phyloP scores from a whole-genome alignment of 495 filamentous ascomycete genomes.

The Xylaria acuta region DNA sequence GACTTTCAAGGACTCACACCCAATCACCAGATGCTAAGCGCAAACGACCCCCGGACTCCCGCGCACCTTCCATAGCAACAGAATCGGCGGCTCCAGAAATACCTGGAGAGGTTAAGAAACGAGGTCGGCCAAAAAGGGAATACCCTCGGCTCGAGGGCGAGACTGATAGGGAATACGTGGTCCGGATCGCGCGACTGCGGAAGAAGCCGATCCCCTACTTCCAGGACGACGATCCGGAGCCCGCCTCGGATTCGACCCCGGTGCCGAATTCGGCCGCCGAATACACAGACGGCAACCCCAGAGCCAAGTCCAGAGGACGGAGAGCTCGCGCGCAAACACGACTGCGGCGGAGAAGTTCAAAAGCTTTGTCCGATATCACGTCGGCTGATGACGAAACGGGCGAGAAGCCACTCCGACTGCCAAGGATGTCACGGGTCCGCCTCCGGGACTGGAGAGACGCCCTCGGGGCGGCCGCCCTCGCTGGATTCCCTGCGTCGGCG shows the following conservation, averaged over 20 bases:
- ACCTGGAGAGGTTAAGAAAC: conserved; percentile 21
- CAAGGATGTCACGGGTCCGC: conserved; percentile 37
- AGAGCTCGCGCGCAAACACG: conserved; percentile 1
- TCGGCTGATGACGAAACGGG: neutral
- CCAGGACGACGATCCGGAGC: conserved; percentile 21
- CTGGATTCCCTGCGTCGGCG: conserved; percentile 65
- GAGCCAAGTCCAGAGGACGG: neutral
- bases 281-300: neutral
- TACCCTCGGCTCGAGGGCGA: conserved; percentile 51
- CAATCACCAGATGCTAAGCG: neutral
- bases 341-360: neutral
- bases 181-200: conserved; percentile 47
- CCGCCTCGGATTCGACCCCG: conserved; percentile 18
- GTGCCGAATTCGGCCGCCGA: conserved; percentile 4
- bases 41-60: conserved; percentile 25
- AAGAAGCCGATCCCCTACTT: conserved; percentile 35
- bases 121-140: conserved; percentile 46
- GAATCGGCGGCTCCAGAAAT: neutral
- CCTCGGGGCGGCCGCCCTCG: conserved; percentile 73
- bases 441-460: conserved; percentile 83
- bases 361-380: conserved; percentile 5
- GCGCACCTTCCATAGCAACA: conserved; percentile 33
- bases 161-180: conserved; percentile 47
- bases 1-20: neutral
- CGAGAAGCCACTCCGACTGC: neutral